Percentiles rank a stretch among this genome's conserved stretches.
phyloP scores from a whole-genome alignment of 2,329 filamentous ascomycete genomes.

The Penicillium sp. region DNA sequence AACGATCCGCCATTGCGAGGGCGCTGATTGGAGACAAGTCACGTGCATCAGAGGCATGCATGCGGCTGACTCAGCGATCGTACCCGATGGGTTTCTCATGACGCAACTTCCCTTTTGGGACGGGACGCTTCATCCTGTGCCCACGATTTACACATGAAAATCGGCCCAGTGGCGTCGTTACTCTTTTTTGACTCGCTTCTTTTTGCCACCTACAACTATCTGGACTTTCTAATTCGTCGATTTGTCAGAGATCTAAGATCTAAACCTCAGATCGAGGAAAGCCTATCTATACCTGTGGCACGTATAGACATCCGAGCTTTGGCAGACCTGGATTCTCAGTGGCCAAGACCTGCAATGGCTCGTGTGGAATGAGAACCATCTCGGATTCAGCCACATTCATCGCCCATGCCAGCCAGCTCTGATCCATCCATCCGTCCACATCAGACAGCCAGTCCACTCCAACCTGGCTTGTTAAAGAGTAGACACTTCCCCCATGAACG shows the following conservation, averaged over 20 bases:
- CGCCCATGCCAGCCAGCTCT: constrained; percentile 39
- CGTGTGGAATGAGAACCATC: constrained; percentile 29
- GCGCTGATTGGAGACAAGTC: constrained; percentile 30
- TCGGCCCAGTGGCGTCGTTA: too few relatives aligned
- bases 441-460: constrained; percentile 15
- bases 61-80: constrained; percentile 14
- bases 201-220: too few relatives aligned
- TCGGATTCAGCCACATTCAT: constrained; percentile 40
- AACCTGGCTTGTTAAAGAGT: constrained; percentile 5
- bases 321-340: constrained; percentile 20
- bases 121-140: background rate
- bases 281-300: constrained; percentile 24
- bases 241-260: background rate
- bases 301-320: constrained; percentile 33
- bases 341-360: constrained; percentile 29
- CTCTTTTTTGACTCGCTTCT: too few relatives aligned
- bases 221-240: background rate
- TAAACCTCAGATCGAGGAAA: background rate
- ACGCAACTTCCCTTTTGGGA: constrained; percentile 2
- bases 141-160: too few relatives aligned
- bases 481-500: constrained; percentile 17
- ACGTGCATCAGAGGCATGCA: constrained; percentile 22
- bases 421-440: constrained; percentile 33
- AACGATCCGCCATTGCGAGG: constrained; percentile 35
- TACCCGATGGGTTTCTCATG: constrained; percentile 7